Conservation (phyloP, 2,329 filamentous ascomycete species). For the Aspergillus fischeri region DNA sequence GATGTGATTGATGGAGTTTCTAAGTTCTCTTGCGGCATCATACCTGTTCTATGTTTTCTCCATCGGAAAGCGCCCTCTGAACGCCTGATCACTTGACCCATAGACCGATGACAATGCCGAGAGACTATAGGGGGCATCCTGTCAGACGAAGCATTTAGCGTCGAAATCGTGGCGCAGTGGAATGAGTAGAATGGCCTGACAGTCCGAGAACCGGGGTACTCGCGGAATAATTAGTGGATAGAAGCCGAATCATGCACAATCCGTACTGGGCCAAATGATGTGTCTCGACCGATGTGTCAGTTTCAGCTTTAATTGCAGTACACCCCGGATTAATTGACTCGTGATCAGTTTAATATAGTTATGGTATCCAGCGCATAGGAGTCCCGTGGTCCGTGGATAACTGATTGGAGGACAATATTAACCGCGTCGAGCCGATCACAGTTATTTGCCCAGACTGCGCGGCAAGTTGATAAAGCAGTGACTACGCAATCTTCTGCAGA, state of each 20-base stretch:
- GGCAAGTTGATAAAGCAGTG: too few relatives aligned
- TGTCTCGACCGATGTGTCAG: not conserved
- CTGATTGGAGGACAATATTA: not conserved
- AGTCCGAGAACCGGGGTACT: not conserved
- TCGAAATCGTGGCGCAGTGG: slow-evolving; percentile 5
- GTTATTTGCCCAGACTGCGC: too few relatives aligned
- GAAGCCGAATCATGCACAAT: not conserved
- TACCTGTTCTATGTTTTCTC: not conserved
- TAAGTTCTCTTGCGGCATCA: not conserved
- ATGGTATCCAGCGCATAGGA: not conserved
- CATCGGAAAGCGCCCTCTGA: too few relatives aligned
- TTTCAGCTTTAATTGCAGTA: not conserved
- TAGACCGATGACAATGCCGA: not conserved
- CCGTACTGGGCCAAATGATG: not conserved
- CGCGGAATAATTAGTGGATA: not conserved
- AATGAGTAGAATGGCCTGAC: not conserved
- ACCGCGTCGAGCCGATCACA: not conserved
- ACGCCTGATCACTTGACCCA: not conserved
- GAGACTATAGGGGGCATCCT: too few relatives aligned
- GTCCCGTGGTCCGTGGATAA: not conserved
- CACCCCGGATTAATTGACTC: not conserved
- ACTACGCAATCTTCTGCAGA: too few relatives aligned
- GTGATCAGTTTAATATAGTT: not conserved
- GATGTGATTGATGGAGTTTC: not conserved
- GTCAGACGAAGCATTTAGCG: not conserved